phyloP scores from a whole-genome alignment of 1,284 basidiomycete genomes.

The Thecaphora thlaspeos region DNA sequence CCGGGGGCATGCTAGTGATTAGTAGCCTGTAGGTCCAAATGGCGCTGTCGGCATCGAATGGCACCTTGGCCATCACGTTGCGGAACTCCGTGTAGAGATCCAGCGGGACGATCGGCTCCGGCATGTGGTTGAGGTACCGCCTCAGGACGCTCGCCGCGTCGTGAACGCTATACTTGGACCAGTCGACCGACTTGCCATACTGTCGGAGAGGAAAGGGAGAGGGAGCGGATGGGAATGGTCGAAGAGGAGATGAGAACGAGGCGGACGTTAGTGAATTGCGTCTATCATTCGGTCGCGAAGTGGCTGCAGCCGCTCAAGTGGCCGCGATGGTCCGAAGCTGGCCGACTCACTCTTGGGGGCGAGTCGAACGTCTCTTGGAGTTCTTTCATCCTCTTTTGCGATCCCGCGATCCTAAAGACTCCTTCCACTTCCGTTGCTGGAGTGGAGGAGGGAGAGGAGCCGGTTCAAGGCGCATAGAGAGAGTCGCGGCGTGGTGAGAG shows the following conservation, averaged over 20 bases:
- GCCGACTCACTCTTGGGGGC: slow-evolving; percentile 78
- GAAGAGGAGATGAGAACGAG: neutral
- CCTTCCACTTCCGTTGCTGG: slow-evolving; percentile 90
- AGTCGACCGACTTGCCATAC: slow-evolving; percentile 91
- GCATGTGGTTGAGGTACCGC: slow-evolving; percentile 92
- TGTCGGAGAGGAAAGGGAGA: slow-evolving; percentile 52
- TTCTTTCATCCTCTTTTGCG: slow-evolving; percentile 90
- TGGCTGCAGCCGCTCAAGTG: too few relatives aligned
- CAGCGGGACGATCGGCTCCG: slow-evolving; percentile 85
- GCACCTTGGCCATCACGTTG: slow-evolving; percentile 64
- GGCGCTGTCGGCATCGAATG: slow-evolving; percentile 40
- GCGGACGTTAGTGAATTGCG: too few relatives aligned
- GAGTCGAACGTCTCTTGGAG: slow-evolving; percentile 85
- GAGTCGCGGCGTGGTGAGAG: too few relatives aligned
- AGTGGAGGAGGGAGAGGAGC: neutral
- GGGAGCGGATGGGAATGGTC: neutral
- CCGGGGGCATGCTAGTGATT: slow-evolving; percentile 78
- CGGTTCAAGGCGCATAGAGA: neutral
- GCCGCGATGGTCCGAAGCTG: too few relatives aligned
- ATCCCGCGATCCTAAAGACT: slow-evolving; percentile 75
- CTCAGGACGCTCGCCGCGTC: slow-evolving; percentile 95
- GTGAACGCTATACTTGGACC: slow-evolving; percentile 87
- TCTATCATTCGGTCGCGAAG: too few relatives aligned
- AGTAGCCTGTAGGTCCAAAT: slow-evolving; percentile 70
- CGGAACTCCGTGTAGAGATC: slow-evolving; percentile 86